These are phyloP conservation scores for Plasmodium vivax DNA, from an alignment of 169 alveolate species.

Conservation along the genomic window DNA sequence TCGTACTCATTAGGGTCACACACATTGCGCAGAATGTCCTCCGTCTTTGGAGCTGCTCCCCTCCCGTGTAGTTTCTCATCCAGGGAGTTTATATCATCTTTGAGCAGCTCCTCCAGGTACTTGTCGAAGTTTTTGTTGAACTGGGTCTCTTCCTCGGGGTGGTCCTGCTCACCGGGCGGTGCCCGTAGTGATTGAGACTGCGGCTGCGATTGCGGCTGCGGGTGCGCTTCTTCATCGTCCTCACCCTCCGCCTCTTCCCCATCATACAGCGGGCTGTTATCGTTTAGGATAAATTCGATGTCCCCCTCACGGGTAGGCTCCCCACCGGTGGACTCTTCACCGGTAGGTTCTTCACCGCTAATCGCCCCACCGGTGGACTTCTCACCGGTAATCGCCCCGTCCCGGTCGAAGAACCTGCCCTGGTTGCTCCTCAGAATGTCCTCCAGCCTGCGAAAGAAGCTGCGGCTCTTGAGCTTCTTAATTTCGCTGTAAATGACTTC, in stretches of 20 bases:
- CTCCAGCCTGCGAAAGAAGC: constrained; percentile 16
- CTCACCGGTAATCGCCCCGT: background rate
- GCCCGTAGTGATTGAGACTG: background rate
- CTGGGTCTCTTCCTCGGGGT: background rate
- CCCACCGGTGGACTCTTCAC: background rate
- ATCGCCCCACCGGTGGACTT: background rate
- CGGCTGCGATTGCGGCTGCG: background rate
- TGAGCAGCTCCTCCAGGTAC: constrained; percentile 48
- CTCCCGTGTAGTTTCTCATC: constrained; percentile 31
- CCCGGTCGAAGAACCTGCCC: constrained; percentile 44
- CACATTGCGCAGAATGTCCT: constrained; percentile 28
- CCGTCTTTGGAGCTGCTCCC: background rate
- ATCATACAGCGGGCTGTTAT: constrained; percentile 15
- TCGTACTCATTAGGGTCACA: constrained; percentile 54
- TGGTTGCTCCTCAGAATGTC: constrained; percentile 19
- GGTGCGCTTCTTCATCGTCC: background rate
- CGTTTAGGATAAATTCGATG: constrained; percentile 51
- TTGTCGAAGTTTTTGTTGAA: constrained; percentile 53
- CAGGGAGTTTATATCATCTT: constrained; percentile 57
- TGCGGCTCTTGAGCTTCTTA: constrained; percentile 50
- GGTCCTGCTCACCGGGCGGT: background rate
- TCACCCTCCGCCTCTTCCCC: constrained; percentile 1
- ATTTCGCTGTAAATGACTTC: constrained; percentile 69
- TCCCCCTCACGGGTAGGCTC: background rate
- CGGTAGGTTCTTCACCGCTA: background rate